Evolutionary conservation across 2,329 filamentous ascomycete species (phyloP), one percentile per base, ranked within the genome.

Genomic region (Ophiostoma pallidulum): DNA sequence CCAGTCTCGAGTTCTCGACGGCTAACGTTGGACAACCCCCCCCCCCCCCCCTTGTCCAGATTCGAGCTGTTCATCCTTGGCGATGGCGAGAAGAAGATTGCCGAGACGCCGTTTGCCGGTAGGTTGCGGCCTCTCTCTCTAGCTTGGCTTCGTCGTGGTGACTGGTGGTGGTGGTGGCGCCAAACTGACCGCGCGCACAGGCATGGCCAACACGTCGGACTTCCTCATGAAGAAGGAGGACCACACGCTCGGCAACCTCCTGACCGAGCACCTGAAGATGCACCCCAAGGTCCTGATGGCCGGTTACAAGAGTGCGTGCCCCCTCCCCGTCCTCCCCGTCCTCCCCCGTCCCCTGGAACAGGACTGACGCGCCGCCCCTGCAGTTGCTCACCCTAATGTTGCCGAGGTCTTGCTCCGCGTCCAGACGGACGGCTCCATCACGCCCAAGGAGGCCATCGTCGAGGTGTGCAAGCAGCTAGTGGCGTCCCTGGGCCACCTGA

Each of bases 161-260:
- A n/a, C n/a, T n/a, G n/a, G n/a, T n/a, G n/a, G n/a, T n/a, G n/a
- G n/a, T n/a, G n/a, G n/a, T n/a, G 41, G 28, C 8, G 31, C 38
- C 31, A n/a, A 46, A 18, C 33, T 42, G 43, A 31, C 35, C n/a
- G 7, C 8, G 6, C 29, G 10, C 19, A n/a, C n/a, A 92, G 89
- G 88, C 61, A 89, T 94, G 63, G 87, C 91, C 19, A 94, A 95
- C 64, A 89, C 86, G n/a, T 86, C 88, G 9, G 86, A 96, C 66
- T 98, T 98, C 70, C 81, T 87, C 50, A 82, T 98, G 68, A 87
- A 88, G 68, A 97, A 96, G 66, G 92, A 98, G 66, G 92, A 98
- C 59, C 91, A 96, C 68, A 96, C 91, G 1, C 78, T 98, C 22
- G 92, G 84, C 58, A 96, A 98, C 65, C 75, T 98, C 48, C 76